Evolutionary conservation across 768 basidiomycete species (phyloP), one percentile per base, ranked within the genome.

Genomic region (Hygrocybe coccinea): DNA sequence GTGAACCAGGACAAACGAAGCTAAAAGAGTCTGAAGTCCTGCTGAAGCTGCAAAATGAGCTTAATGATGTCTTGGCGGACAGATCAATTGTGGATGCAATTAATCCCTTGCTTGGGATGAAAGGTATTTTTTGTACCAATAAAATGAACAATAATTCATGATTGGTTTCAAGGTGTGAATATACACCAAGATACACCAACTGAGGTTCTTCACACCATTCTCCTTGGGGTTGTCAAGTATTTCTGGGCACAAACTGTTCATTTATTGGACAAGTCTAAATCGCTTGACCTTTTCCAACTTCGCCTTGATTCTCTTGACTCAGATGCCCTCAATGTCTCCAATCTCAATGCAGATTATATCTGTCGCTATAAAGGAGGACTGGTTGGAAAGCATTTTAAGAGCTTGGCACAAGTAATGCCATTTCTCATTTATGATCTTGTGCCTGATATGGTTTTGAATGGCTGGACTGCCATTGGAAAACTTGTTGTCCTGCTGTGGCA

Each of bases 191-290:
- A 74, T 38, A 75, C 67, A 0, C 71, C 67, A 0, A 69, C 64
- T 0, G 67, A 74, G 47, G 64, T 70, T 1, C 62, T 74, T 0
- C 73, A 74, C 33, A 73, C 65, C 0, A 60, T 70, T 3, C 62
- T 73, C 2, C 64, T 74, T 1, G 69, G 72, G 6, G 46, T 70
- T 2, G 59, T 72, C 15, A 74, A 74, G 43, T 74, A 74, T 29
- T 66, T 67, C 29, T 75, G 61, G 61, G 41, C 25, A 15, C 60
- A 61, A 29, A 61, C 53, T 1, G 38, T 58, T 17, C 50, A 46
- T 68, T 64, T 68, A 0, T 61, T 72, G 1, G 65, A 67, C 3
- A 68, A 68, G 43, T 19, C 19, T 0, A 54, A 69, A 2, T n/a
- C 54, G 0, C 52, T 71, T 0, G 10, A 21, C 0, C 21, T 51